Evolutionary conservation across 148 eudicot species (phyloP), one percentile per base, ranked within the genome.

Genomic region (Amaranthus cruentus): DNA sequence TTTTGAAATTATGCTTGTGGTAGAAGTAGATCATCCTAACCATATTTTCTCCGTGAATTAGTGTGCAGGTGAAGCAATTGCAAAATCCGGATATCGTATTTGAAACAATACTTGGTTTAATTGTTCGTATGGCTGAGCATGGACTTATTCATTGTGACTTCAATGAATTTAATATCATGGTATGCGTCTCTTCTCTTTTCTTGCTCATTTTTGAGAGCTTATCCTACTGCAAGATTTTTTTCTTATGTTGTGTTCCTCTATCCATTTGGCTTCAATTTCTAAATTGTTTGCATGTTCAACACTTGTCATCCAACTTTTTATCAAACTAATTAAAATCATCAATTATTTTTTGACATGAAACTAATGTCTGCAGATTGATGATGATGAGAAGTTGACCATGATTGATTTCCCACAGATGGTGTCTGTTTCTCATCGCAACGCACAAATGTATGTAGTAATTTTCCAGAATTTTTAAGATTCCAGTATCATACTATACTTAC

Each of bases 331-430:
- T 28, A 28, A 28, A 28, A 28, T 28, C 38, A 28, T 28, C 38
- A 28, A 28, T 28, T 28, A 28, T 28, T 28, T 28, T 28, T 28
- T 28, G 38, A 28, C 38, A 28, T 28, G 38, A 28, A 28, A 28
- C 38, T 28, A 28, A 28, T 28, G 38, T 0, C 38, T 81, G 79
- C 72, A 91, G 97, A 89, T 93, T 80, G 92, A 90, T 73, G 96
- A 93, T 78, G 90, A 93, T 75, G 98, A 93, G 81, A 88, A 84
- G 66, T 75, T 93, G 74, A 93, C 98, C n/a, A 79, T 93, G 87
- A 93, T 93, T 73, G 98, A 93, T 82, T 93, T 93, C 74, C 98
- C 98, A 3, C 98, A 93, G 78, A 93, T 93, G 98, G 96, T 93
- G 15, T 93, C 98, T 11, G 89, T 90, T n/a, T 82, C 88, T 83